These are phyloP conservation scores for Saccharomyces hybrid DNA, from an alignment of 1,139 yeast species.

Conservation along the genomic window DNA sequence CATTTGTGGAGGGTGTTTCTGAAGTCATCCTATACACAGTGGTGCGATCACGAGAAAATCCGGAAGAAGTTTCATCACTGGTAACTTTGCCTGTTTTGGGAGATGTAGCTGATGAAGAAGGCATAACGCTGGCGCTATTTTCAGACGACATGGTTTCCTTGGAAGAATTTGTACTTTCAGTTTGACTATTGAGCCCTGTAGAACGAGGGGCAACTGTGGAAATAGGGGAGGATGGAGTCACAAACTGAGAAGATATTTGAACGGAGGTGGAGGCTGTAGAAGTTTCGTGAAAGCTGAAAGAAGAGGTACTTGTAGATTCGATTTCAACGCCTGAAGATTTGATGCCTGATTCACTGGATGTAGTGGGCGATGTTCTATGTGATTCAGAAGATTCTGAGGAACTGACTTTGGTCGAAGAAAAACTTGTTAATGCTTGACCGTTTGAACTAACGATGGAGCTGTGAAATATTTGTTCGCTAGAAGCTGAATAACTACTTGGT, in stretches of 20 bases:
- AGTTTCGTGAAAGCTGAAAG: neutral
- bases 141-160: neutral
- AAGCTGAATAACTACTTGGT: neutral
- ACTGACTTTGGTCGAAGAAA: neutral
- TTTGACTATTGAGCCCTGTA: neutral
- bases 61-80: neutral
- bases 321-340: neutral
- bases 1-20: constrained; percentile 32
- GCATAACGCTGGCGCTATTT: neutral
- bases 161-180: neutral
- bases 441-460: neutral
- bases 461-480: neutral
- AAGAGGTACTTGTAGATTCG: neutral
- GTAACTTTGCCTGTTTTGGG: neutral
- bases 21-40: constrained; percentile 9
- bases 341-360: neutral
- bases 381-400: neutral
- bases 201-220: neutral
- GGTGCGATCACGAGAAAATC: neutral
- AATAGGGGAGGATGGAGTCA: neutral
- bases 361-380: neutral
- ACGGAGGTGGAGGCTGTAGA: neutral
- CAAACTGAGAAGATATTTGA: neutral
- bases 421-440: neutral
- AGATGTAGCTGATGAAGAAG: neutral